These are phyloP conservation scores for Tricholoma furcatifolium DNA, from an alignment of 768 basidiomycete genomes.

Conservation along the genomic window DNA sequence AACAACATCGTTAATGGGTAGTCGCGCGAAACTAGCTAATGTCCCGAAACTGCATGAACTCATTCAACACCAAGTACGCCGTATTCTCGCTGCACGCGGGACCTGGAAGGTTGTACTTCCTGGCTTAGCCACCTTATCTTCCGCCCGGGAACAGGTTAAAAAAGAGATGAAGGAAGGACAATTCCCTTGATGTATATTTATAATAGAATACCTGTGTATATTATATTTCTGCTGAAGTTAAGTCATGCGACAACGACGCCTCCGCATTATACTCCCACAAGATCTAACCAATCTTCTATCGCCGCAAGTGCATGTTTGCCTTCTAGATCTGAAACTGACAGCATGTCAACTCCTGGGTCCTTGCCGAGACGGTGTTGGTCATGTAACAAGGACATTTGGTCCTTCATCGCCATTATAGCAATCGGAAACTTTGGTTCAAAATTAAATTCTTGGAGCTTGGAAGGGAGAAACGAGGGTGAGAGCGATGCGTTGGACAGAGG, in stretches of 20 bases:
- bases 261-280: conserved; percentile 37
- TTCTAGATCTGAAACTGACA: conserved; percentile 32
- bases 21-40: conserved; percentile 95
- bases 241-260: too few relatives aligned
- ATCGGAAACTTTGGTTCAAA: conserved; percentile 66
- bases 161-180: conserved; percentile 30
- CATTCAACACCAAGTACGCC: conserved; percentile 80
- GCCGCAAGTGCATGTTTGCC: conserved; percentile 37
- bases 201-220: background rate
- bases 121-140: conserved; percentile 45
- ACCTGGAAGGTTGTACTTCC: conserved; percentile 72
- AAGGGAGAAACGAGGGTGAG: conserved; percentile 27
- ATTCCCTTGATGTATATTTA: conserved; percentile 14
- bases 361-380: conserved; percentile 39
- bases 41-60: conserved; percentile 97
- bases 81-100: conserved; percentile 54
- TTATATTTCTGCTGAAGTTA: too few relatives aligned
- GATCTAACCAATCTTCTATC: conserved; percentile 56
- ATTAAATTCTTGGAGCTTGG: conserved; percentile 47
- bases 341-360: conserved; percentile 36
- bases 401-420: conserved; percentile 41
- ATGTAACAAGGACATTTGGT: conserved; percentile 32
- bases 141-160: conserved; percentile 34
- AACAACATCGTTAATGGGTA: conserved; percentile 91
- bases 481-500: conserved; percentile 41